These are phyloP conservation scores for Blastobotrys proliferans DNA, from an alignment of 1,139 yeast species.

Conservation along the genomic window DNA sequence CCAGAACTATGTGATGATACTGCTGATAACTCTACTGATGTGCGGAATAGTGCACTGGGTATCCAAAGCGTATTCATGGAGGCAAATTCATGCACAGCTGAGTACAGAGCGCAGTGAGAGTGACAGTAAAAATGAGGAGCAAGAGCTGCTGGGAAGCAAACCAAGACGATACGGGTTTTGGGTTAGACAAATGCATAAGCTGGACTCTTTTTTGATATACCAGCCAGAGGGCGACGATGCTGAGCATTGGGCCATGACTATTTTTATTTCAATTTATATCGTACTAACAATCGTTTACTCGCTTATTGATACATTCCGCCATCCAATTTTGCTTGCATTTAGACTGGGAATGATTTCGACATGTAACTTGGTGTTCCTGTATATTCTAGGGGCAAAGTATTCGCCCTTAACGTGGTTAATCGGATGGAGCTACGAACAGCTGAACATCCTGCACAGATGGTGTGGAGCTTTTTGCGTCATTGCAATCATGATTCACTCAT, in stretches of 20 bases:
- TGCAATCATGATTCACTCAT: constrained; percentile 21
- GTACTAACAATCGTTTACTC: constrained; percentile 16
- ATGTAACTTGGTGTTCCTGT: constrained; percentile 26
- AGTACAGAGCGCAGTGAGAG: background rate
- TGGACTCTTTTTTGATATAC: constrained; percentile 15
- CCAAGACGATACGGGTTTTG: background rate
- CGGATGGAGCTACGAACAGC: constrained; percentile 32
- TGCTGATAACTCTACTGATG: background rate
- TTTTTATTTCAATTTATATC: constrained; percentile 15
- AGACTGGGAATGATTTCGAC: constrained; percentile 26
- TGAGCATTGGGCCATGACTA: constrained; percentile 17
- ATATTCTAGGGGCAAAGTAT: constrained; percentile 29
- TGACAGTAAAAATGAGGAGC: background rate
- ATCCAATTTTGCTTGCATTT: constrained; percentile 23
- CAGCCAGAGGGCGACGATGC: constrained; percentile 18
- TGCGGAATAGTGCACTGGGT: constrained; percentile 5
- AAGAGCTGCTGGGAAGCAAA: background rate
- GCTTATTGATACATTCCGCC: constrained; percentile 15
- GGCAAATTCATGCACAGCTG: background rate
- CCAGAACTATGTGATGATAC: constrained; percentile 1
- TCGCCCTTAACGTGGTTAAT: constrained; percentile 26
- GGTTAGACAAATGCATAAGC: background rate
- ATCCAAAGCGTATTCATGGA: background rate
- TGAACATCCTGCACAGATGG: constrained; percentile 29
- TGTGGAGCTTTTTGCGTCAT: constrained; percentile 24